Conservation (phyloP, 805 yeast species). For the Scheffersomyces ergatensis region DNA sequence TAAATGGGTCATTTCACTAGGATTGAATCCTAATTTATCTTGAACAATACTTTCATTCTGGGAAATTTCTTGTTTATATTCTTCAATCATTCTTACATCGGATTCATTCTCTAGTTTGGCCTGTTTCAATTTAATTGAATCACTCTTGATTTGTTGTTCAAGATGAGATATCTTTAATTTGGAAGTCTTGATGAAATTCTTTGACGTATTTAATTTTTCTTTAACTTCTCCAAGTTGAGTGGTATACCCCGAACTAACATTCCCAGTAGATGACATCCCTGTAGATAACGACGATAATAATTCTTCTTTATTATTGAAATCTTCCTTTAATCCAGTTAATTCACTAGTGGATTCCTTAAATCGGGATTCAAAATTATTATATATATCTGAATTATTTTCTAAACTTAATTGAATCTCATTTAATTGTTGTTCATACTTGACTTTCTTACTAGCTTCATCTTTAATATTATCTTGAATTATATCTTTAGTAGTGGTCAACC, state of each 20-base stretch:
- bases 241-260: slow-evolving; percentile 71
- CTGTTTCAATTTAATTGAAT: slow-evolving; percentile 45
- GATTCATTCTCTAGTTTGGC: slow-evolving; percentile 51
- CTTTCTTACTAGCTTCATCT: slow-evolving; percentile 47
- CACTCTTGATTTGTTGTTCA: slow-evolving; percentile 47
- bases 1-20: slow-evolving; percentile 40
- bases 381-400: slow-evolving; percentile 32
- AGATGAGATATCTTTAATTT: slow-evolving; percentile 59
- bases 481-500: slow-evolving; percentile 63
- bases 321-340: slow-evolving; percentile 45
- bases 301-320: slow-evolving; percentile 65
- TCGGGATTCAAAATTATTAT: slow-evolving; percentile 41
- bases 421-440: slow-evolving; percentile 30
- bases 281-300: slow-evolving; percentile 77
- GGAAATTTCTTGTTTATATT: slow-evolving; percentile 36
- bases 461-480: slow-evolving; percentile 54
- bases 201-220: slow-evolving; percentile 49
- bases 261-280: slow-evolving; percentile 84
- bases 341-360: slow-evolving; percentile 42
- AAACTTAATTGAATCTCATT: slow-evolving; percentile 29
- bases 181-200: slow-evolving; percentile 57
- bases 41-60: slow-evolving; percentile 40
- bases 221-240: slow-evolving; percentile 68
- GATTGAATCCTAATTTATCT: slow-evolving; percentile 56
- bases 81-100: slow-evolving; percentile 42